Evolutionary conservation across 208 protist species (phyloP), one percentile per base, ranked within the genome.

Genomic region (Leishmania aethiopica): DNA sequence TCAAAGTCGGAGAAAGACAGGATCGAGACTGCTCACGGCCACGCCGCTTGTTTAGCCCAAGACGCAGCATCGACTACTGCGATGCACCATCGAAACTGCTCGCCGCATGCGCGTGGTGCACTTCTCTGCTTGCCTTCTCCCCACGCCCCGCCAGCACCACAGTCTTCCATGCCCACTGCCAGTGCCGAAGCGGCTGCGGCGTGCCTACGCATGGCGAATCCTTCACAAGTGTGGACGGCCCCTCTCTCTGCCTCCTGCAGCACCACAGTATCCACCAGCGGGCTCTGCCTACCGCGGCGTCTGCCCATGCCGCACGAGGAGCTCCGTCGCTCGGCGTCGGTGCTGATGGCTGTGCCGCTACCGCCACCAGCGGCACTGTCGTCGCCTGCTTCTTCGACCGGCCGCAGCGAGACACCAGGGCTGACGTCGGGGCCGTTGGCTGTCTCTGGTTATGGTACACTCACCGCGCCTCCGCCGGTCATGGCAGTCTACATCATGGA

Each of bases 401-500:
- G n/a, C 28, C 32, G 51, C 15, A 17, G 1, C n/a, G 77, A 1
- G 13, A 32, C 60, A 42, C 7, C 73, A 62, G 53, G 45, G 28
- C 28, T n/a, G 47, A 51, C 45, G 25, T 55, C 70, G 45, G 70
- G 45, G 70, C 25, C 45, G 28, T 51, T 35, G 70, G 5, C 11
- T 32, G 45, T 17, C 45, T 53, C 70, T 51, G 70, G 4, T 8
- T 15, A 51, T 22, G 13, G 25, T 35, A 8, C 42, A 35, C n/a
- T 45, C 45, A 19, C 60, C 45, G 60, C 35, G 35, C 76, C 76
- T 32, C 32, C 77, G 22, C 42, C 37, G 3, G 78, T 82, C 0
- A 82, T 79, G 67, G 70, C 78, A 19, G 59, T 86, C 51, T 80
- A 62, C 13, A 82, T 86, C 47, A 77, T 86, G 83, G 83, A 82